Evolutionary conservation across 495 filamentous ascomycete species (phyloP).

Genomic region (Podospora conica): DNA sequence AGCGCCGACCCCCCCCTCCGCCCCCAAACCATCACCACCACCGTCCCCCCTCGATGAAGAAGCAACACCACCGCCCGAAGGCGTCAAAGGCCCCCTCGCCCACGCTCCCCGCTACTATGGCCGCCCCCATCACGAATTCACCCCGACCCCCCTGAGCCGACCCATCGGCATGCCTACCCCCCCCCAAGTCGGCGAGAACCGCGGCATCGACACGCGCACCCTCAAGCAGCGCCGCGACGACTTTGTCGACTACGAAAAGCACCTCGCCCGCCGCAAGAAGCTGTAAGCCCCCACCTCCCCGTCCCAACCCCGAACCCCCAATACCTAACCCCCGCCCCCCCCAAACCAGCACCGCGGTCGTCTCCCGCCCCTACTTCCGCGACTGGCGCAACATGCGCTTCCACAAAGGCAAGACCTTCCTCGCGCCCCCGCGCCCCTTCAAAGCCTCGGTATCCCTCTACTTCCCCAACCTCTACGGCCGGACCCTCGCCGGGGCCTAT

Average conservation of each 20-base stretch:
- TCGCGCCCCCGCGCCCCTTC: constrained; percentile 71
- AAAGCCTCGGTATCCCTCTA: constrained; percentile 68
- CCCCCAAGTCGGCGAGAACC: constrained; percentile 71
- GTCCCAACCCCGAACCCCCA: not conserved
- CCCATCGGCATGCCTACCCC: constrained; percentile 76
- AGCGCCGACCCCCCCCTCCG: not conserved
- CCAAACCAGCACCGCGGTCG: not conserved
- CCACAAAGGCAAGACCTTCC: constrained; percentile 82
- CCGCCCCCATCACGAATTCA: constrained; percentile 53
- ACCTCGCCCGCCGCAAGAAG: constrained; percentile 62
- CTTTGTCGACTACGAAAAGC: constrained; percentile 77
- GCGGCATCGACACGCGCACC: constrained; percentile 62
- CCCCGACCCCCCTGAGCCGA: constrained; percentile 61
- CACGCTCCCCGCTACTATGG: constrained; percentile 49
- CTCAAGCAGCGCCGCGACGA: constrained; percentile 67
- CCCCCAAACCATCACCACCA: constrained; percentile 8
- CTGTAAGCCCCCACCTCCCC: constrained; percentile 47
- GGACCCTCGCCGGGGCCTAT: constrained; percentile 51
- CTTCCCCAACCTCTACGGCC: constrained; percentile 86
- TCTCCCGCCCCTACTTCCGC: constrained; percentile 77
- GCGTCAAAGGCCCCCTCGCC: constrained; percentile 32
- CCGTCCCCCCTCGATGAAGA: not conserved
- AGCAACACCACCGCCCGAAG: not conserved
- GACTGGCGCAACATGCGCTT: constrained; percentile 81
- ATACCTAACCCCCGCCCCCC: not conserved